Evolutionary conservation across 495 filamentous ascomycete genomes (phyloP), one percentile per base, ranked within the genome.

Genomic region (Hypoxylon cercidicola): DNA sequence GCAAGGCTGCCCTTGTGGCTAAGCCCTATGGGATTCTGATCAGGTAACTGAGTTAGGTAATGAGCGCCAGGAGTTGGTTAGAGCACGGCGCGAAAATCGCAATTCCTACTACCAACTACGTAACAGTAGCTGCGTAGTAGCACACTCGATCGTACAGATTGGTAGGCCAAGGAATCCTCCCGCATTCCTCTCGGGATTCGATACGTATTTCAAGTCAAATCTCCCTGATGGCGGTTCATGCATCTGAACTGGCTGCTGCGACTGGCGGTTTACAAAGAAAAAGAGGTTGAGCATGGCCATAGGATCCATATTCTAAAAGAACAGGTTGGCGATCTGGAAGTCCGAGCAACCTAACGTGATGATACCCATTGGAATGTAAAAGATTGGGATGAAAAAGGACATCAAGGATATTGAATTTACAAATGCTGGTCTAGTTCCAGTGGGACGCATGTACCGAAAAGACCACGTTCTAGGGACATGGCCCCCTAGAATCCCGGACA

Each of bases 111-210:
- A 32, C 39, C 40, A 59, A 52, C 55, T 49, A 59, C 39, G 62
- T 59, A 60, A 25, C 23, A 2, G 30, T 32, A 7, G 30, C 30
- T 32, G 30, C 30, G 30, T 32, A 10, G 30, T 32, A 32, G 8
- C 46, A 19, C 23, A 30, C 30, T 28, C 20, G 39, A 40, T 21
- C 15, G 34, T 15, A 19, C 30, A 7, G 39, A 23, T 25, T 19
- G 9, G 39, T 50, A 20, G 18, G 58, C 47, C 58, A 48, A 67
- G 59, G 39, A 59, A 62, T 68, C 64, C 64, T 68, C 43, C 59
- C 47, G 59, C 59, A 40, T 43, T 54, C 48, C 59, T 68, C 13
- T 59, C 52, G 58, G 34, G 60, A 58, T 51, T 45, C 10, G 11
- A 9, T 45, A 15, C 30, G 8, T 32, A 30, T 21, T 23, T 34